Base-by-base conservation (phyloP, 176 grass and related monocot genomes). In the Triticum monococcum region DNA sequence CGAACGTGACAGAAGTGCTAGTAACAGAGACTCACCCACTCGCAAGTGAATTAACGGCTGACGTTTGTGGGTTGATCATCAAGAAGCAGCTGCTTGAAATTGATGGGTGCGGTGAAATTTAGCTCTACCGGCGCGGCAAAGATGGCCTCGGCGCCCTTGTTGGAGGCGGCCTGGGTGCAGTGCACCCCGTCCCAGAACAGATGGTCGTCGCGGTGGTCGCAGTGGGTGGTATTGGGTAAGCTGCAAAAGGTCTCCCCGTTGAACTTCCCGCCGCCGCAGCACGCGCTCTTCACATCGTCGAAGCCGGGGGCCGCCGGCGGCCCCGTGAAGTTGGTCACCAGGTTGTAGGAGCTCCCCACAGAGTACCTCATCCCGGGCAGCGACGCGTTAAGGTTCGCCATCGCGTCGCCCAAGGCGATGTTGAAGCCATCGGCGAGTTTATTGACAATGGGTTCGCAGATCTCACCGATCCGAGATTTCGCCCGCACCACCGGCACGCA, bases 161-260 rank as follows among this genome's bases (percentile, higher is more conserved):
- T 87, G 23, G 79, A 84, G 61, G 87, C 54, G 25, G 91, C 84
- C 63, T 92, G 87, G 62, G 91, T 92, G 79, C 83, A 79, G 81
- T 91, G 90, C 82, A 89, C 86, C 36, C 36, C 83, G 79, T 91
- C 90, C 90, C 86, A 91, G 72, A 91, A 91, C 8, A 91, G 43
- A 20, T 82, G 79, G 45, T 61, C 37, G 25, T 80, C 72, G 60
- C 79, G 77, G 75, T 87, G 1, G 18, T 12, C 9, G 84, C 91
- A 90, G 81, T 61, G 64, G 61, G 79, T 92, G 76, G 79, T 33
- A 84, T 90, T 84, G 60, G 91, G 0, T 0, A 2, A 13, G 28
- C 28, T 30, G 84, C 91, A 92, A 9, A 56, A 41, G 10, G n/a
- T 63, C 89, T 91, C 22, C 68, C 30, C 61, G 81, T 60, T 35